Evolutionary conservation across 108 stramenopile genomes (phyloP).

Genomic region (Fistulifera pelliculosa): DNA sequence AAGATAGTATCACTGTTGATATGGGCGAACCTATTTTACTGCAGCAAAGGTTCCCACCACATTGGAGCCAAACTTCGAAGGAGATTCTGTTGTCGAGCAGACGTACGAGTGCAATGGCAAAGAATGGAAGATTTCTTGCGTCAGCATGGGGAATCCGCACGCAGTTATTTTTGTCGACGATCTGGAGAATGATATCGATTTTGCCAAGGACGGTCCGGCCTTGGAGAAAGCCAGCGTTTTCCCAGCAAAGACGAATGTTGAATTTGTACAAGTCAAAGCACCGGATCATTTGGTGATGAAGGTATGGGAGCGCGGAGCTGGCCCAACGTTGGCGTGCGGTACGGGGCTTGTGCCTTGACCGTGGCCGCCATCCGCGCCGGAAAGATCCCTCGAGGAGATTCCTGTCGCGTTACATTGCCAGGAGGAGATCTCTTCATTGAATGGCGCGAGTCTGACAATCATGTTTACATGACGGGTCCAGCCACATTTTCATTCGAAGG

Average conservation of each 20-base stretch:
- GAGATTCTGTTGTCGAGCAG: conserved; percentile 79
- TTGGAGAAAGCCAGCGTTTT: conserved; percentile 80
- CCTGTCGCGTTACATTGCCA: conserved; percentile 74
- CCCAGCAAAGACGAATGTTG: conserved; percentile 93
- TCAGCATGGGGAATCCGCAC: conserved; percentile 98
- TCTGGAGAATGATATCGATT: conserved; percentile 80
- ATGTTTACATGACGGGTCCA: conserved; percentile 90
- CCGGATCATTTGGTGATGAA: conserved; percentile 88
- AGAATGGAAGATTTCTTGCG: conserved; percentile 83
- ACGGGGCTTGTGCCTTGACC: conserved; percentile 94
- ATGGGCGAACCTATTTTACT: conserved; percentile 90
- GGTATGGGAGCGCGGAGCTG: conserved; percentile 97
- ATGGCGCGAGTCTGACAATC: conserved; percentile 83
- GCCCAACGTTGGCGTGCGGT: conserved; percentile 95
- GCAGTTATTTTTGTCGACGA: conserved; percentile 91
- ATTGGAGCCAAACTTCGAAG: conserved; percentile 67
- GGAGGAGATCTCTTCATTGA: conserved; percentile 89
- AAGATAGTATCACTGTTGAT: conserved; percentile 87
- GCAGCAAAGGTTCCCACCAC: conserved; percentile 86
- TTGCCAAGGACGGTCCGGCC: conserved; percentile 81
- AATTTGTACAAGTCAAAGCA: conserved; percentile 90
- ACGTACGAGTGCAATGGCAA: conserved; percentile 71
- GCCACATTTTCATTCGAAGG: conserved; percentile 57
- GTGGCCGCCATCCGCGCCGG: conserved; percentile 89
- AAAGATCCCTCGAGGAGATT: conserved; percentile 60